Evolutionary conservation across 176 grass and related monocot genomes (phyloP).

Genomic region (Canna indica): DNA sequence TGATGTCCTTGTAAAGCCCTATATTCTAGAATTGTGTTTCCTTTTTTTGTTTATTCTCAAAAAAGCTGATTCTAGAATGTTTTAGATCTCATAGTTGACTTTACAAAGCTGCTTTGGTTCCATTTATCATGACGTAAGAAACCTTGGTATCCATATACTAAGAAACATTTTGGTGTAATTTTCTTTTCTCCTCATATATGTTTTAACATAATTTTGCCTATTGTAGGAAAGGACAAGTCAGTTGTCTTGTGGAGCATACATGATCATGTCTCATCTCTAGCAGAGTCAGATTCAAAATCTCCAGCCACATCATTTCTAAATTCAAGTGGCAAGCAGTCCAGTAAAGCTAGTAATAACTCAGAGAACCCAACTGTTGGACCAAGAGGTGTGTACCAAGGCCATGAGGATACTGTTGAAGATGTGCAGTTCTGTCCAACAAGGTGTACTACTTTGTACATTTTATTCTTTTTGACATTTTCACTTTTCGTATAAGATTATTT

Average conservation of each 20-base stretch:
- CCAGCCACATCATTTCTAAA: constrained; percentile 33
- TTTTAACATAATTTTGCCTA: not conserved
- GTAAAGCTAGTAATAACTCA: constrained; percentile 32
- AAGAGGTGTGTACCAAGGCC: constrained; percentile 68
- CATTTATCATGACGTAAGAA: too few relatives aligned
- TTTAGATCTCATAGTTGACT: too few relatives aligned
- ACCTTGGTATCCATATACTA: too few relatives aligned
- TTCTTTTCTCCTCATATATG: not conserved
- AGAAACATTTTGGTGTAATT: too few relatives aligned
- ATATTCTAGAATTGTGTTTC: not conserved
- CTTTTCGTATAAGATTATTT: too few relatives aligned
- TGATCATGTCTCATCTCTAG: constrained; percentile 65
- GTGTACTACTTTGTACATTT: constrained; percentile 33
- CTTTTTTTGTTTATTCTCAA: not conserved
- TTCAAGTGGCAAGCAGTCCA: constrained; percentile 43
- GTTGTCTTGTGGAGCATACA: constrained; percentile 94
- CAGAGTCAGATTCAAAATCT: constrained; percentile 40
- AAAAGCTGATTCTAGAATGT: too few relatives aligned
- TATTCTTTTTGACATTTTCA: too few relatives aligned
- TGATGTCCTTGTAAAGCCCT: too few relatives aligned
- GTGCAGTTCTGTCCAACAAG: constrained; percentile 90
- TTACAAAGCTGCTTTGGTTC: not conserved
- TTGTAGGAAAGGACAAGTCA: constrained; percentile 76
- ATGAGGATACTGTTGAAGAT: constrained; percentile 89
- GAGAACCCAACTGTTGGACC: constrained; percentile 72